phyloP scores from a whole-genome alignment of 768 basidiomycete species.

The Amanita polypyramis region DNA sequence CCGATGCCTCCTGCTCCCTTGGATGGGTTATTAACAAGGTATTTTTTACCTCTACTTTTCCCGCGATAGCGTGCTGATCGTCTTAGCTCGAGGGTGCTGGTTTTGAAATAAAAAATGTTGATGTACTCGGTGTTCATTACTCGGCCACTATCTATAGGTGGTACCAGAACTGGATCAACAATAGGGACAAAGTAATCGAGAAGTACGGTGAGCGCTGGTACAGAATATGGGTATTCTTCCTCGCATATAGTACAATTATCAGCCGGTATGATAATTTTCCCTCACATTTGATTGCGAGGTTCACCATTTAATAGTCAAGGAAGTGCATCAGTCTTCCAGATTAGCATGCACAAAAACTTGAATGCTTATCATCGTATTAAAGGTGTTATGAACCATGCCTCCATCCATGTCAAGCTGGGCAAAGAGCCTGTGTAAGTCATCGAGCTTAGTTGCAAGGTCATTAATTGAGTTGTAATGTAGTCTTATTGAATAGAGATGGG shows the following conservation, averaged over 20 bases:
- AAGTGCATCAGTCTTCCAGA: constrained; percentile 87
- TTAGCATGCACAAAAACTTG: constrained; percentile 96
- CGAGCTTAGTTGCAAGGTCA: neutral
- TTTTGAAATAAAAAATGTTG: constrained; percentile 94
- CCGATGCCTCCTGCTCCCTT: constrained; percentile 91
- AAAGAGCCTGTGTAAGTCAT: constrained; percentile 38
- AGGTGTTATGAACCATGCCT: constrained; percentile 73
- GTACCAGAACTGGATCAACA: constrained; percentile 96
- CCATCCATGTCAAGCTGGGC: constrained; percentile 57
- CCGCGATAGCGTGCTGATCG: neutral
- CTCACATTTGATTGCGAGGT: constrained; percentile 2
- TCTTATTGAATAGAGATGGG: constrained; percentile 4
- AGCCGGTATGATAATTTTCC: constrained; percentile 42
- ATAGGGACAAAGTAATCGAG: constrained; percentile 81
- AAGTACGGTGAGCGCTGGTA: constrained; percentile 94
- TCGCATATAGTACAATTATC: constrained; percentile 83
- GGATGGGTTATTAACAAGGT: constrained; percentile 82
- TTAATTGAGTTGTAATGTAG: neutral
- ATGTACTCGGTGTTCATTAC: constrained; percentile 97
- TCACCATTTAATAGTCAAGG: constrained; percentile 52
- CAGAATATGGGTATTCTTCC: constrained; percentile 94
- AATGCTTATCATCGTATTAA: constrained; percentile 91
- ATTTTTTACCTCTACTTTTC: neutral
- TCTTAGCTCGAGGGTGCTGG: constrained; percentile 79
- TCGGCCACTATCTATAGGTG: constrained; percentile 83